A percentile compares a stretch with the other conserved stretches of the same genome.
phyloP scores from a whole-genome alignment of 345 rosid genomes.

The Populus ilicifolia region DNA sequence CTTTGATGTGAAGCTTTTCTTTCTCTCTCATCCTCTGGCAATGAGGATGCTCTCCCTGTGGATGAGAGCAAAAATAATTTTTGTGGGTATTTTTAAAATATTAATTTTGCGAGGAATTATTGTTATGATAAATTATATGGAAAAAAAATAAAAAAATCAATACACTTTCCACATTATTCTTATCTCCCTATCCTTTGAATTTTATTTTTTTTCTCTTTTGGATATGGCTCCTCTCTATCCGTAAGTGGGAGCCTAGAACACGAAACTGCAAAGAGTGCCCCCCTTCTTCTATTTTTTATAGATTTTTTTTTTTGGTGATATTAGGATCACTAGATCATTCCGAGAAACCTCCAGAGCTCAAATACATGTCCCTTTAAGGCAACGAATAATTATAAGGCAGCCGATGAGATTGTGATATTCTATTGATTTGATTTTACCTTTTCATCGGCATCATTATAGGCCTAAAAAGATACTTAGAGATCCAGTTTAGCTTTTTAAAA shows the following conservation, averaged over 20 bases:
- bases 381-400: neutral
- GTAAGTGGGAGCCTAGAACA: neutral
- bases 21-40: constrained; percentile 50
- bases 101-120: too few species aligned
- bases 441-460: neutral
- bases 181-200: neutral
- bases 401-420: neutral
- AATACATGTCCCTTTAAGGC: neutral
- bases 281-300: too few species aligned
- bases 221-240: neutral
- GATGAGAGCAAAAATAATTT: constrained; percentile 42
- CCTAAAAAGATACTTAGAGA: neutral
- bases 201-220: neutral
- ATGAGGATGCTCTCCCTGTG: constrained; percentile 39
- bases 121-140: too few species aligned
- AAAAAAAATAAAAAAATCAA: too few species aligned
- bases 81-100: too few species aligned
- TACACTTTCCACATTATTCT: neutral
- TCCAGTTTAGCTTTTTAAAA: neutral
- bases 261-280: neutral
- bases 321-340: too few species aligned
- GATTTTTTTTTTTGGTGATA: too few species aligned
- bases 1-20: constrained; percentile 81
- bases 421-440: neutral
- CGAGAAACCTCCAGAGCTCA: neutral